A percentile compares a stretch with the other conserved stretches of the same genome.
Conservation (phyloP, 768 basidiomycete species). For the Lentinula raphanica region DNA sequence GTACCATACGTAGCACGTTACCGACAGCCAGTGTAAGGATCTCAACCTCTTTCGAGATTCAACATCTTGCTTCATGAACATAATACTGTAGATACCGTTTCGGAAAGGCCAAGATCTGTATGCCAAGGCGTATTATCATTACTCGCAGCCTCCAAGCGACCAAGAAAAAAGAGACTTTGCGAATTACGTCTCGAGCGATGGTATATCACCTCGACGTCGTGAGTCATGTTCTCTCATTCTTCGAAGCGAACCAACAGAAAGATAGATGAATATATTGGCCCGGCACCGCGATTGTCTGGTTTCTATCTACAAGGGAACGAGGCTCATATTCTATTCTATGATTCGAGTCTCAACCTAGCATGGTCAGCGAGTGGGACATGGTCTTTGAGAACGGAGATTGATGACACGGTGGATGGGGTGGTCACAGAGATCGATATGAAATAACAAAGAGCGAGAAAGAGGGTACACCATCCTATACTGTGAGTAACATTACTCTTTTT, state of each 20-base stretch:
- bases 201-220: not conserved
- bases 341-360: not conserved
- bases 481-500: no score
- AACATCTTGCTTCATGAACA: no score
- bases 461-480: no score
- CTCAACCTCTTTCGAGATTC: no score
- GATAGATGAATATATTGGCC: not conserved
- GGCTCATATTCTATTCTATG: not conserved
- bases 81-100: not conserved
- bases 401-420: not conserved
- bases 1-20: not conserved
- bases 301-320: not conserved
- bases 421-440: no score
- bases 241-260: no score
- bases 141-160: not conserved
- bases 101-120: not conserved
- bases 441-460: no score
- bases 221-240: no score
- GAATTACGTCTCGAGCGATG: not conserved
- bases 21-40: not conserved
- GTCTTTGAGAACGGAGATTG: not conserved
- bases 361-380: not conserved
- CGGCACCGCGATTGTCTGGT: not conserved
- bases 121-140: not conserved
- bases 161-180: no score